Base-by-base conservation (phyloP, 2,329 filamentous ascomycete species). In the Exophiala sp. region DNA sequence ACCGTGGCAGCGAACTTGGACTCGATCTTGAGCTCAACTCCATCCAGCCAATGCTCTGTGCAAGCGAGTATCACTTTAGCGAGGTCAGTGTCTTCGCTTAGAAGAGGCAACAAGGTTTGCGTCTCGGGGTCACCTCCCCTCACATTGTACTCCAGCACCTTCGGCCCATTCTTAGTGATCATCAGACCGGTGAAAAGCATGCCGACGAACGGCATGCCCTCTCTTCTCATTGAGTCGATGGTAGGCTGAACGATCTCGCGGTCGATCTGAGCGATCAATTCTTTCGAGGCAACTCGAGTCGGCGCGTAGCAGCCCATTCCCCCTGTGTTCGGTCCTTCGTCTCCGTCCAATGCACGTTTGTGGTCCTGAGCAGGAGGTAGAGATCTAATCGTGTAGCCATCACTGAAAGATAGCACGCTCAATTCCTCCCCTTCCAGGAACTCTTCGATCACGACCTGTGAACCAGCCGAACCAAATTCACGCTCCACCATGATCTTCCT, bases 301-400 rank as follows among this genome's bases (percentile, higher is more conserved):
- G 89, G 89, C 12, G 91, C 91, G 71, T 97, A 97, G 68, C 91
- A 96, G 47, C 94, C 94, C 94, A 97, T 97, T 38, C 94, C 94
- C 55, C 92, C 94, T 2, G 94, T 97, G 74, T 97, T 97, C 35
- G 91, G 89, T 1, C 94, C 94, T 46, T 83, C 80, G 68, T 97
- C 92, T 50, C 88, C 89, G 66, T 99, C 94, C 49, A 88, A 88
- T 61, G 95, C 91, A 58, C 91, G 84, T 80, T 99, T 97, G 78
- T 99, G 94, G 70, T 97, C 94, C 71, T 99, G 94, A 1, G 92
- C 92, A 1, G 94, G 87, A 4, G 92, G 92, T 8, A 97, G 78
- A 7, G 87, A 90, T 67, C 83, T 82, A 68, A 95, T 88, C 1
- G 86, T 87, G 68, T 88, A 87, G 47, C 94, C 94, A 68, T 99